Evolutionary conservation across 352 stramenopile genomes (phyloP).

Genomic region (Globisporangium ultimum): DNA sequence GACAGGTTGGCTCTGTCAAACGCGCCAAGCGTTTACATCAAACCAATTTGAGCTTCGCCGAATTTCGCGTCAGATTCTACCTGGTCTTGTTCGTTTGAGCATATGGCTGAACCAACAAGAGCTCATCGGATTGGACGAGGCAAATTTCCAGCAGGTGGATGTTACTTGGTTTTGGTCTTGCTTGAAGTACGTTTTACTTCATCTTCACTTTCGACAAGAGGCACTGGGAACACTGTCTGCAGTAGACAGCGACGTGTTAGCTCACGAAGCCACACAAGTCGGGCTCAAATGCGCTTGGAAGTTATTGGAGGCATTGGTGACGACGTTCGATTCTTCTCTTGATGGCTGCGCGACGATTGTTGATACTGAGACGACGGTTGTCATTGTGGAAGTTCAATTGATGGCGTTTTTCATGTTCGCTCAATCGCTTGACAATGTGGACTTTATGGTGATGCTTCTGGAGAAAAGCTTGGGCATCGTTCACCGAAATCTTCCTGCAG

Average conservation of each 20-base stretch:
- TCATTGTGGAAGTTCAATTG: slow-evolving; percentile 23
- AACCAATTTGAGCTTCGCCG: slow-evolving; percentile 66
- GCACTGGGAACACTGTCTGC: not conserved
- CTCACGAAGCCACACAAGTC: not conserved
- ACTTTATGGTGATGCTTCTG: slow-evolving; percentile 14
- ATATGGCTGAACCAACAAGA: slow-evolving; percentile 44
- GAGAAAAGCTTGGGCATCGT: slow-evolving; percentile 20
- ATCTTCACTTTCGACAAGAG: slow-evolving; percentile 29
- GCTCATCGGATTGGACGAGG: slow-evolving; percentile 7
- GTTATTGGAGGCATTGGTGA: not conserved
- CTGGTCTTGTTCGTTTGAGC: slow-evolving; percentile 44
- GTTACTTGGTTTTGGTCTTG: slow-evolving; percentile 29
- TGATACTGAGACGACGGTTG: slow-evolving; percentile 17
- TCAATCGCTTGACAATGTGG: not conserved
- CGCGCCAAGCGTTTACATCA: slow-evolving; percentile 36
- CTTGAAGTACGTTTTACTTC: slow-evolving; percentile 37
- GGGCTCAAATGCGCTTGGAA: slow-evolving; percentile 4
- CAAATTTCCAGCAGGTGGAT: slow-evolving; percentile 3
- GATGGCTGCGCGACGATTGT: too few relatives aligned
- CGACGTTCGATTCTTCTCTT: too few relatives aligned
- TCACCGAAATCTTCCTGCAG: slow-evolving; percentile 17
- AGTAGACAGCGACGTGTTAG: not conserved
- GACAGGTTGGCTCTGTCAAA: slow-evolving; percentile 37
- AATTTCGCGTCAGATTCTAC: slow-evolving; percentile 57
- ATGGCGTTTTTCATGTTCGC: slow-evolving; percentile 23